phyloP scores from a whole-genome alignment of 495 filamentous ascomycete genomes.

The Neurospora tetrasperma region DNA sequence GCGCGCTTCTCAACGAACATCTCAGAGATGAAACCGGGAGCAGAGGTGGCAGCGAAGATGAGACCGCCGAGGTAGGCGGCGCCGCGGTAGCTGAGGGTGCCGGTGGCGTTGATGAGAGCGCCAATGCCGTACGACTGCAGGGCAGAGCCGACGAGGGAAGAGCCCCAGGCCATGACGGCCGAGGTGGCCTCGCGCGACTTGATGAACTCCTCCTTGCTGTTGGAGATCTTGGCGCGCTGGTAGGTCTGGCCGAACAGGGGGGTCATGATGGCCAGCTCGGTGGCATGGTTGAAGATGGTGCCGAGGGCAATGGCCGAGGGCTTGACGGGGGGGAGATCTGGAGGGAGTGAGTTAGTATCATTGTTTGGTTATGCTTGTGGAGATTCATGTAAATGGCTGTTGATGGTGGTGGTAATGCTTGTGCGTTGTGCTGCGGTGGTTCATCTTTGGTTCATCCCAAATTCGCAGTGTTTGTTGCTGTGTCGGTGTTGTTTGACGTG shows the following conservation, averaged over 20 bases:
- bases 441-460: neutral
- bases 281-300: constrained; percentile 83
- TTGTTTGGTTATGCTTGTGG: too few species aligned
- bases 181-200: constrained; percentile 84
- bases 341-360: neutral
- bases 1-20: constrained; percentile 85
- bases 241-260: constrained; percentile 94
- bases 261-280: constrained; percentile 54
- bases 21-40: constrained; percentile 81
- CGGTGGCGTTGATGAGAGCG: constrained; percentile 90
- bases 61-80: constrained; percentile 86
- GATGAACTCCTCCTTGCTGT: constrained; percentile 93
- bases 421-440: neutral
- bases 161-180: constrained; percentile 83
- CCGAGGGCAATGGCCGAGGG: constrained; percentile 94
- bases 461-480: neutral
- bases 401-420: neutral
- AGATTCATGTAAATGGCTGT: too few species aligned
- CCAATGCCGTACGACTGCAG: constrained; percentile 91
- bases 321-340: constrained; percentile 93
- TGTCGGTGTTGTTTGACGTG: neutral
- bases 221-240: constrained; percentile 80
- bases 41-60: constrained; percentile 83
- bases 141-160: constrained; percentile 76
- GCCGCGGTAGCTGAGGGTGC: constrained; percentile 90